Base-by-base conservation (phyloP, 202 grass and related monocot genomes). In the Brachypodium distachyon region DNA sequence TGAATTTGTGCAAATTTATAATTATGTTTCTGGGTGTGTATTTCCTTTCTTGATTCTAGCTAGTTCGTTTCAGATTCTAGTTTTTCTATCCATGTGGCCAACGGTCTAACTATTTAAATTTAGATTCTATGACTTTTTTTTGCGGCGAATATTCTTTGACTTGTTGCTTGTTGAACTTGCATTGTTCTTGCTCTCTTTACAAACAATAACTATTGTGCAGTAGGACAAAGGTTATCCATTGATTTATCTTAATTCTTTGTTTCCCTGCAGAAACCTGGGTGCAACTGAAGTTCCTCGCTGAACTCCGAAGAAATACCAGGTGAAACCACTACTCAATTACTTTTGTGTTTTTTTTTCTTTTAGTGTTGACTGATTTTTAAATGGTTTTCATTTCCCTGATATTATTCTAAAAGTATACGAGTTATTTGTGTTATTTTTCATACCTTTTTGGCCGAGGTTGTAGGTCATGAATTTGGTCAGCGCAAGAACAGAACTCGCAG, bases 401-500 rank as follows among this genome's bases (percentile, higher is more conserved):
- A 14, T 76, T 87, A 38, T 53, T 31, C 25, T 44, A 51, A 12
- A 77, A 54, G 36, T 59, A 39, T 14, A 46, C 7, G 29, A 42
- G 19, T 33, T 58, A 29, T 28, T 23, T 63, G 54, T 13, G 22
- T 58, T 54, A 32, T 21, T 38, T 76, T 48, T 83, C 47, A 29
- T 44, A 44, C 40, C 48, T 50, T 65, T 63, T 25, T 33, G 44
- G 65, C 76, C 86, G 89, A 92, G 12, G 26, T 81, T 84, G 52
- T 72, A 44, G 65, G 47, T 47, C 76, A 83, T 60, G 86, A 93
- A 84, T 29, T 48, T 83, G 54, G 50, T 50, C 83, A 78, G 72
- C 83, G 62, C 39, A 76, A 78, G 69, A 97, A 91, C 86, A 97
- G 82, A 61, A 79, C 81, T 76, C 83, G 81, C 41, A 89, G 88